A percentile compares a stretch with the other conserved stretches of the same genome.
Evolutionary conservation across 352 stramenopile species (phyloP).

Genomic region (Peronospora tabacina): DNA sequence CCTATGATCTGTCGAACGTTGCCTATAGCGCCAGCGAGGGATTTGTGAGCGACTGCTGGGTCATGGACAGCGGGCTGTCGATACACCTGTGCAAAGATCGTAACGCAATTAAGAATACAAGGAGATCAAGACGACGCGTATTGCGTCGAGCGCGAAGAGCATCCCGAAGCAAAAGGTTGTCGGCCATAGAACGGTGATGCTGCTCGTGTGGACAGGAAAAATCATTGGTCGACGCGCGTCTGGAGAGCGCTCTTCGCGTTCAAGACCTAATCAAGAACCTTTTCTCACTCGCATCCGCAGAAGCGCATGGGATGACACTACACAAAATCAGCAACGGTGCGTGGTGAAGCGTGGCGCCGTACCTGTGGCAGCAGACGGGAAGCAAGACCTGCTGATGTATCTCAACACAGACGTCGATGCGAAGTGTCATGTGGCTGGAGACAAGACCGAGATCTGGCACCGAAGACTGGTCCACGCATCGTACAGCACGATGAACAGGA

Average conservation of each 20-base stretch:
- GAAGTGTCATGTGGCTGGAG: background rate
- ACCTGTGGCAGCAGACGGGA: background rate
- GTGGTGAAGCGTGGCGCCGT: background rate
- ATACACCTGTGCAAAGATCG: background rate
- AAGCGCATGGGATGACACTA: background rate
- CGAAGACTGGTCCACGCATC: background rate
- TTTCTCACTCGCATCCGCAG: background rate
- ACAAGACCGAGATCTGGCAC: background rate
- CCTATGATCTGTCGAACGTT: background rate
- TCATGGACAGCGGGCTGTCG: background rate
- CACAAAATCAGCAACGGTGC: background rate
- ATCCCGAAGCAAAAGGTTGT: background rate
- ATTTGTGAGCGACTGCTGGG: background rate
- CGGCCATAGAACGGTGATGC: background rate
- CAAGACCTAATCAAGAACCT: slow-evolving; percentile 1
- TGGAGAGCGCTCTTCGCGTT: background rate
- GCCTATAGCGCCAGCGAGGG: background rate
- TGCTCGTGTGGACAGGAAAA: background rate
- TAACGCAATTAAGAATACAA: background rate
- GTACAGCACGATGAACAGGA: background rate
- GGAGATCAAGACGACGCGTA: background rate
- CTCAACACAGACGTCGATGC: background rate
- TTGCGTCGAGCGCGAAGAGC: background rate
- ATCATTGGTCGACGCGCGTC: background rate
- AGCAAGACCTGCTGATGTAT: background rate